Conservation (phyloP, 345 rosid genomes). For the Pistacia vera region DNA sequence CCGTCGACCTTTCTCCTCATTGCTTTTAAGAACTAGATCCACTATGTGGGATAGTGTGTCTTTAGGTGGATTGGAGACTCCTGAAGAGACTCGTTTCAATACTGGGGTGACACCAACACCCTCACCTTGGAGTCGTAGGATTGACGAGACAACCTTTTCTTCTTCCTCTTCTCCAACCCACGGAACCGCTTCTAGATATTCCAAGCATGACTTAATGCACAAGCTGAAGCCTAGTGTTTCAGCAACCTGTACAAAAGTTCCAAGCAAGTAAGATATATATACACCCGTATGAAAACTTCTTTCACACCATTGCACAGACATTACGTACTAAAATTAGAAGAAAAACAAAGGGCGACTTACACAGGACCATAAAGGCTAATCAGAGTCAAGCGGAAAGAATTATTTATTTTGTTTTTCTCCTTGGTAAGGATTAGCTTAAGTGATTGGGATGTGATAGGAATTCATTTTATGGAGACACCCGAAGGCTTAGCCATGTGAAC, state of each 20-base stretch:
- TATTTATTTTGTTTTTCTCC: too few species aligned
- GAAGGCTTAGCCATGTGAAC: too few species aligned
- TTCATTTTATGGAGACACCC: too few species aligned
- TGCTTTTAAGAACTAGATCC: constrained; percentile 87
- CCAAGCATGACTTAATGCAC: constrained; percentile 81
- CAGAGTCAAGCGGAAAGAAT: too few species aligned
- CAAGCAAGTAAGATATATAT: neutral
- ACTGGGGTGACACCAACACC: constrained; percentile 73
- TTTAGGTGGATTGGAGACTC: constrained; percentile 50
- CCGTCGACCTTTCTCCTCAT: constrained; percentile 85
- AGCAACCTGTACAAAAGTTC: constrained; percentile 52
- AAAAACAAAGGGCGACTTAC: neutral
- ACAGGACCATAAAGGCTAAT: neutral
- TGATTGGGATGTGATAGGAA: too few species aligned
- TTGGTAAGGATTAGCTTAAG: too few species aligned
- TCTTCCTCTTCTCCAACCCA: constrained; percentile 99
- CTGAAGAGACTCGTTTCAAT: constrained; percentile 75
- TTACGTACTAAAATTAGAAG: neutral
- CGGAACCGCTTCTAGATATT: constrained; percentile 97
- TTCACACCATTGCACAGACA: neutral
- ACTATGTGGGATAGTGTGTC: constrained; percentile 82
- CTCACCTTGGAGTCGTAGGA: constrained; percentile 67
- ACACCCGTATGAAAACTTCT: constrained; percentile 3
- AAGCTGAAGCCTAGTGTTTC: constrained; percentile 72
- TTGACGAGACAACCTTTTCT: constrained; percentile 80